These are phyloP conservation scores for Piedraia hortae DNA, from an alignment of 2,329 filamentous ascomycete species.

Conservation along the genomic window DNA sequence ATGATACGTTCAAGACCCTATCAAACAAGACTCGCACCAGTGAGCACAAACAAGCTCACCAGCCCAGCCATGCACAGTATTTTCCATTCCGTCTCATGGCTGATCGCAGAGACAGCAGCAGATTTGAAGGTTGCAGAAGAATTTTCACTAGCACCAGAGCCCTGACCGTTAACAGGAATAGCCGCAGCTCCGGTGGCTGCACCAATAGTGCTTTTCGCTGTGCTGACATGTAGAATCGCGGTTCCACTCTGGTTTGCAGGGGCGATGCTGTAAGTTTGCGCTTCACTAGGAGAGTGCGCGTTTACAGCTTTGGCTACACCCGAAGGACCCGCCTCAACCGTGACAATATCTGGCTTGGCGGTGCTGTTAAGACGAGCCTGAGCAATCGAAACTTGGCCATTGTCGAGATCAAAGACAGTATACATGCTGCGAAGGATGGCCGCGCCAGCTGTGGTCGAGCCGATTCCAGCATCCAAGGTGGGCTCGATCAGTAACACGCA, in stretches of 20 bases:
- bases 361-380: constrained; percentile 9
- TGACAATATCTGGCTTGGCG: constrained; percentile 5
- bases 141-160: no score
- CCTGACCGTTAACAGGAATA: no score
- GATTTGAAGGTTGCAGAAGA: no score
- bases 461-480: constrained; percentile 2
- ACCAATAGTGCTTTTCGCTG: constrained; percentile 7
- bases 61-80: no score
- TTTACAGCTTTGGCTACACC: constrained; percentile 8
- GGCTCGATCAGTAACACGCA: constrained; percentile 9
- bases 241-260: constrained; percentile 4
- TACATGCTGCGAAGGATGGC: constrained; percentile 12
- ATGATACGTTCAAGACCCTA: no score
- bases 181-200: constrained; percentile 10
- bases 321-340: constrained; percentile 7
- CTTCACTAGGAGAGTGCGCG: constrained; percentile 2
- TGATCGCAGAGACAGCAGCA: no score
- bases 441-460: constrained; percentile 9
- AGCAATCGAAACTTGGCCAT: constrained; percentile 11
- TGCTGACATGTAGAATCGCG: constrained; percentile 5
- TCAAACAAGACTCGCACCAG: no score
- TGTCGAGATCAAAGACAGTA: constrained; percentile 13
- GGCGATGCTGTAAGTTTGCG: constrained; percentile 6
- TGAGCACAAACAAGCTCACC: no score
- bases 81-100: no score